phyloP scores from a whole-genome alignment of 2,329 filamentous ascomycete genomes.

The Colletotrichum sp. region DNA sequence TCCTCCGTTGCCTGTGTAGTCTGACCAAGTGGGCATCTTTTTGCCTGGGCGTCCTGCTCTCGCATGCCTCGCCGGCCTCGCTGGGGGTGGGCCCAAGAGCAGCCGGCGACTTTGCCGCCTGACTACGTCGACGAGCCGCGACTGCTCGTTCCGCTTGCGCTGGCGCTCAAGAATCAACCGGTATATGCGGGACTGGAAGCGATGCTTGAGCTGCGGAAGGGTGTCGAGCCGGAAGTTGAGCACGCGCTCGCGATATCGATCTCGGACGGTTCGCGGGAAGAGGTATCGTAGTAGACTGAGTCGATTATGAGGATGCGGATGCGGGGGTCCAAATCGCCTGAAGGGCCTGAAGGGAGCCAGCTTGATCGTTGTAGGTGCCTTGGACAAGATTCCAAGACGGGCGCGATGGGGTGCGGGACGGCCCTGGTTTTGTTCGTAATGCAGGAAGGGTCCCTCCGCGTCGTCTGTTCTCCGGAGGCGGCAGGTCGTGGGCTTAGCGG shows the following conservation, averaged over 20 bases:
- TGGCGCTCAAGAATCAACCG: conserved; percentile 72
- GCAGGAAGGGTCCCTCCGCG: background rate
- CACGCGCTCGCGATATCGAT: conserved; percentile 69
- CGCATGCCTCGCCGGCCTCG: conserved; percentile 34
- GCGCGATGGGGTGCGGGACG: background rate
- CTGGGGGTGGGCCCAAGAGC: conserved; percentile 43
- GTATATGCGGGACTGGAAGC: conserved; percentile 79
- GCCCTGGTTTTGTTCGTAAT: conserved; percentile 1
- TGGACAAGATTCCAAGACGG: conserved; percentile 17
- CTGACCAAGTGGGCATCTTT: conserved; percentile 25
- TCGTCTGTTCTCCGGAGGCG: background rate
- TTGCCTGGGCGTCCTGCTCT: conserved; percentile 25
- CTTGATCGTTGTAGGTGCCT: conserved; percentile 30
- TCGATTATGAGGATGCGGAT: conserved; percentile 45
- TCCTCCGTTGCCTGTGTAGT: conserved; percentile 17
- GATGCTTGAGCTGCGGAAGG: conserved; percentile 72
- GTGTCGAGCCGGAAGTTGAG: conserved; percentile 77
- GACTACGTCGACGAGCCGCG: conserved; percentile 49
- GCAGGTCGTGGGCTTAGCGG: background rate
- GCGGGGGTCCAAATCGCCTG: conserved; percentile 42
- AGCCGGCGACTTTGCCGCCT: conserved; percentile 48
- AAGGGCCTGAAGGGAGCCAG: conserved; percentile 51
- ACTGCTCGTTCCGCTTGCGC: conserved; percentile 54
- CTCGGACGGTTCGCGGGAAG: conserved; percentile 67
- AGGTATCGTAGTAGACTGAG: conserved; percentile 67